Base-by-base conservation (phyloP, 2,329 filamentous ascomycete species). In the Basipetospora chlamydospora region DNA sequence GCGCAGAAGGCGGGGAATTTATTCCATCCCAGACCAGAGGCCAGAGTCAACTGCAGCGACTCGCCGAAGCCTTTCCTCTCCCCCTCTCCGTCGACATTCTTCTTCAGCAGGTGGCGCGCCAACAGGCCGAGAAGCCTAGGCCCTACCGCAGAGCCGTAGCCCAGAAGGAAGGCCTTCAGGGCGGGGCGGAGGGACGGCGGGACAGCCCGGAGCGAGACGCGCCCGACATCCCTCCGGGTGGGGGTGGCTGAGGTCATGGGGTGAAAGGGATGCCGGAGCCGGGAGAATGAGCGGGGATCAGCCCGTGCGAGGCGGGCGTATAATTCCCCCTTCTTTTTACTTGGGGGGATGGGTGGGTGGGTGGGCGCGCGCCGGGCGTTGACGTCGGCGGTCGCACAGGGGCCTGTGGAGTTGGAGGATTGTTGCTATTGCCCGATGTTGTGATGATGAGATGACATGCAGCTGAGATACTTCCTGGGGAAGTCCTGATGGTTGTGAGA, bases 1-100 rank as follows among this genome's bases (percentile, higher is more conserved):
- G 72, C 73, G 49, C 73, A 78, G 48, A 78, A 78, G 4, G 71
- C 61, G 29, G 74, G 71, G 46, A 78, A 78, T 7, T 72, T 61
- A 41, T 66, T 64, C 38, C 58, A 55, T 30, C 71, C 67, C 12
- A 77, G 53, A 3, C 69, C 71, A 6, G 61, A 60, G 28, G 54
- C 55, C 23, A 77, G 49, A 39, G 73, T 65, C 23, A 49, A 26
- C 13, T 35, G 32, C 6, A 41, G 13, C 5, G 30, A 28, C n/a
- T 42, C 26, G 6, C 26, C 32, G 9, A 42, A 6, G 12, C 17
- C 25, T 21, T 34, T 35, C 16, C 23, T 11, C 11, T 31, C 22
- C n/a, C 12, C 26, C 18, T 12, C 28, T 23, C 31, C 46, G 48
- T 16, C 49, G 45, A 40, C 33, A 28, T 10, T 29, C 22, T 5